Base-by-base conservation (phyloP, 768 basidiomycete genomes). In the Podaxis rugospora region DNA sequence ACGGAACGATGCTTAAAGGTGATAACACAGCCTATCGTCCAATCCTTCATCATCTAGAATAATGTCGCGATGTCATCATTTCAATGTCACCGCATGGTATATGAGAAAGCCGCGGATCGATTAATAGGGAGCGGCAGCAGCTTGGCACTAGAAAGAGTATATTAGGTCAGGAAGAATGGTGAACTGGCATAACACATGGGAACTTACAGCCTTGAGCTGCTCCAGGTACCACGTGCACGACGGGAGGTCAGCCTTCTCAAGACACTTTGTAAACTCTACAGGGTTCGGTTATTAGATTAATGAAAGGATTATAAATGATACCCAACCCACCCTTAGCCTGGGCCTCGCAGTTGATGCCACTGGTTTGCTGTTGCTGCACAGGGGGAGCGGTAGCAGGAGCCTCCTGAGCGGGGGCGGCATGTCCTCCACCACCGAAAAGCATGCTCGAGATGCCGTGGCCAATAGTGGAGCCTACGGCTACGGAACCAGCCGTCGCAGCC, bases 401-500 rank as follows among this genome's bases (percentile, higher is more conserved):
- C 14, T 83, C 80, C 28, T 77, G 78, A 1, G 77, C 75, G 6
- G 80, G 71, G 13, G 82, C 66, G 39, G 80, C 73, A 0, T 77
- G 74, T 39, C 72, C 72, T 57, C 81, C 76, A 61, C 90, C 86
- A 51, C 93, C 94, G 66, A 95, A 96, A 62, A 95, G 84, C 92
- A 95, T 93, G 72, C 73, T 83, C 44, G 91, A 93, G 64, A 96
- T 70, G n/a, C 93, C 93, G 70, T 96, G 93, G 49, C 93, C 93
- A 64, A 96, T 84, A 59, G 87, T 88, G 6, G 91, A 93, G 25
- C 93, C 94, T 52, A 92, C 78, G 4, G 93, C 94, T 53, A 95
- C 93, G 60, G 90, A 91, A 63, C 93, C 93, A 27, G 93, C 93
- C 5, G 93, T 93, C 4, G 91, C 89, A 57, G 92, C 92, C 90